A percentile compares a stretch with the other conserved stretches of the same genome.
phyloP scores from a whole-genome alignment of 73 alveolate species.

The Tetrahymena malaccensis region DNA sequence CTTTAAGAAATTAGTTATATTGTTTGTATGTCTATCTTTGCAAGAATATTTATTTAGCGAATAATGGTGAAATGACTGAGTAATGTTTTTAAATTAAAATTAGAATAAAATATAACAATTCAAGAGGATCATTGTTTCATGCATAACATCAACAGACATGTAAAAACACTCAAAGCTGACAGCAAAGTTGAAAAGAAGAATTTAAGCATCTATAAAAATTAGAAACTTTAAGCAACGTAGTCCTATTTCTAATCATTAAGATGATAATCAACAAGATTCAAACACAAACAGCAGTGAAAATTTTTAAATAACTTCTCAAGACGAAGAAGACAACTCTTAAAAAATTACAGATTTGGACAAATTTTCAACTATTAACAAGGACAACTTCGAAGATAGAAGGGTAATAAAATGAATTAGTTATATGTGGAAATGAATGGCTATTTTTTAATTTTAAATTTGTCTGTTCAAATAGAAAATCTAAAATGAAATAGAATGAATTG shows the following conservation, averaged over 20 bases:
- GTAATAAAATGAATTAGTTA: not conserved
- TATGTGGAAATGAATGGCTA: not conserved
- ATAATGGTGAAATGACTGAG: too few relatives aligned
- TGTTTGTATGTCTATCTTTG: too few relatives aligned
- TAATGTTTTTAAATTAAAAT: not conserved
- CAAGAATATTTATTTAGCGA: too few relatives aligned
- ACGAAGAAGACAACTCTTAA: not conserved
- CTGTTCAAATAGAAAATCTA: not conserved
- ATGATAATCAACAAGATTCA: not conserved
- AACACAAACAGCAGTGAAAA: not conserved
- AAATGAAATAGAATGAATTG: not conserved
- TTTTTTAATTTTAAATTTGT: not conserved
- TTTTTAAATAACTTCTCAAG: not conserved
- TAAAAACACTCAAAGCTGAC: slow-evolving; percentile 27
- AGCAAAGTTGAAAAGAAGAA: slow-evolving; percentile 11
- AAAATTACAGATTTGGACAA: slow-evolving; percentile 16
- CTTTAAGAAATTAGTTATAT: too few relatives aligned
- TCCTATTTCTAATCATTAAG: not conserved
- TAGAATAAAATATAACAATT: not conserved
- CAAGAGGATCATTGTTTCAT: slow-evolving; percentile 33
- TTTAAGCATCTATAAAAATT: not conserved
- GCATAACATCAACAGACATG: slow-evolving; percentile 36
- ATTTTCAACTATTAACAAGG: slow-evolving; percentile 8
- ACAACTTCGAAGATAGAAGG: slow-evolving; percentile 3
- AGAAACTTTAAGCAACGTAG: not conserved